Conservation (phyloP, 306 rosid species). For the Vachellia pachyceras region DNA sequence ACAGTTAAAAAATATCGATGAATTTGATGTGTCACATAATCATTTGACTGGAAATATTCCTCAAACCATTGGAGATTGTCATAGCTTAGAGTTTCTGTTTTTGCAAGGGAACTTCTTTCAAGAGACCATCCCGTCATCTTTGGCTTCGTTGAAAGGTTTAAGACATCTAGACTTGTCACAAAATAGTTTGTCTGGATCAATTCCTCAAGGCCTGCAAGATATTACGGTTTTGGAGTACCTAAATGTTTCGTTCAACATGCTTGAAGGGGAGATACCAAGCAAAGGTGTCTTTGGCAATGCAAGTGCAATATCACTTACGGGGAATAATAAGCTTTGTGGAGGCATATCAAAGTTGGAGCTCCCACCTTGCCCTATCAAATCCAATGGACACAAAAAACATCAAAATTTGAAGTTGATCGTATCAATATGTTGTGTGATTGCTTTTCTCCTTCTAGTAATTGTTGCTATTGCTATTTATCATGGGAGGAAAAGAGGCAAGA, state of each 20-base stretch:
- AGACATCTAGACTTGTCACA: neutral
- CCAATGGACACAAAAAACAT: neutral
- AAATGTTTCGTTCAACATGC: neutral
- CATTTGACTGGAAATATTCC: neutral
- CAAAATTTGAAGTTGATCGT: neutral
- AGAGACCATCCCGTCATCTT: neutral
- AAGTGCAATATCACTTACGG: neutral
- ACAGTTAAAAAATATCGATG: neutral
- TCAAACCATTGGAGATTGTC: neutral
- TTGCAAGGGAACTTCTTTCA: neutral
- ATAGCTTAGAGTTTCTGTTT: neutral
- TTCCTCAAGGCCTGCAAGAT: neutral
- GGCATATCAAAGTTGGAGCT: neutral
- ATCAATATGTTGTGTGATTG: neutral
- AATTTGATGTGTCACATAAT: neutral
- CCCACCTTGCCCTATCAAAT: constrained; percentile 10
- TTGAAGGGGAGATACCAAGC: neutral
- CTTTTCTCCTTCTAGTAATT: neutral
- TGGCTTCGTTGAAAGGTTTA: neutral
- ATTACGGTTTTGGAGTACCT: neutral
- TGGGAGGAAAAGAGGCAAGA: neutral
- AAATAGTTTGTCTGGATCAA: neutral
- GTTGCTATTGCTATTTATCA: neutral
- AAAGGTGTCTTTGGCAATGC: neutral
- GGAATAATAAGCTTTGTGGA: constrained; percentile 18